Evolutionary conservation across 2,329 filamentous ascomycete species (phyloP).

Genomic region (Alternaria solani): DNA sequence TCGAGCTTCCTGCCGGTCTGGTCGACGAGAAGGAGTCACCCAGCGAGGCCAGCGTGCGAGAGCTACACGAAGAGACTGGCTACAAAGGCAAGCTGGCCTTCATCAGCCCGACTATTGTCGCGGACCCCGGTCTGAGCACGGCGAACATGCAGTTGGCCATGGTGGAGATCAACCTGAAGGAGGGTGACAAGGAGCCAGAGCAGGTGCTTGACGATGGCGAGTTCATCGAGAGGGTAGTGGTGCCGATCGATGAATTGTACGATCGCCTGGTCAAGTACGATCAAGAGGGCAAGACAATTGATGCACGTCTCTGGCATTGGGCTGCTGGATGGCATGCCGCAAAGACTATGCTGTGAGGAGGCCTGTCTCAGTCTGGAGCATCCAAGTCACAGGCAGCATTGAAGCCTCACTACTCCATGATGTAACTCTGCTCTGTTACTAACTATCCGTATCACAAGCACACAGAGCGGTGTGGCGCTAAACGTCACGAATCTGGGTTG

Average conservation of each 20-base stretch:
- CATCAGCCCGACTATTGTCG: constrained; percentile 72
- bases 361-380: not conserved
- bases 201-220: constrained; percentile 69
- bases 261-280: constrained; percentile 59
- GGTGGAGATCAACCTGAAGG: constrained; percentile 64
- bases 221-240: constrained; percentile 67
- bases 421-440: not conserved
- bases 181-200: constrained; percentile 61
- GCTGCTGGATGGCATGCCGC: constrained; percentile 65
- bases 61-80: constrained; percentile 69
- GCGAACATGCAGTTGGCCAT: constrained; percentile 69
- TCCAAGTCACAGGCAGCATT: not conserved
- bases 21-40: constrained; percentile 66
- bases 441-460: not conserved
- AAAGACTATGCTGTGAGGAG: constrained; percentile 38
- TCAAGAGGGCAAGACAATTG: constrained; percentile 61
- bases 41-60: constrained; percentile 64
- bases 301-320: constrained; percentile 68
- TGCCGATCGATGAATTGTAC: constrained; percentile 66
- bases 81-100: constrained; percentile 62
- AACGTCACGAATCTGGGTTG: not conserved
- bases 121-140: constrained; percentile 68
- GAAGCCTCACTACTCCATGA: not conserved
- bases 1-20: constrained; percentile 68
- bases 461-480: not conserved